Base-by-base conservation (phyloP, 2,329 filamentous ascomycete species). In the Macroventuria anomochaeta region DNA sequence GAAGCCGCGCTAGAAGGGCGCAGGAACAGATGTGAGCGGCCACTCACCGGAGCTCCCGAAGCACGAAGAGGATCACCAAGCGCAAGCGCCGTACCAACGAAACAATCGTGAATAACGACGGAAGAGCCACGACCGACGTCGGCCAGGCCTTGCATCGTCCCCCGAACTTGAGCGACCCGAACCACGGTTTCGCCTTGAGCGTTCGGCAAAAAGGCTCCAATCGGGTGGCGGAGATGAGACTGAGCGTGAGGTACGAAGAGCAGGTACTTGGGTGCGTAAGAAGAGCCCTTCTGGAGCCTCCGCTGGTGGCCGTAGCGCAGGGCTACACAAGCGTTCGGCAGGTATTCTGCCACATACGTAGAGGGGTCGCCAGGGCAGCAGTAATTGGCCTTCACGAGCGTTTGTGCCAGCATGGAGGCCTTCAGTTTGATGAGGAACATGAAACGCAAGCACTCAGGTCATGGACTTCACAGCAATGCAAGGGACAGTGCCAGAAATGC, bases 221-320 rank as follows among this genome's bases (percentile, higher is more conserved):
- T 18, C 10, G 23, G 18, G 26, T 47, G 50, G 38, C 43, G 8
- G 43, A 5, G 7, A 13, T 15, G 33, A 31, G 6, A 25, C 3
- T 4, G 12, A 18, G 17, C 15, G 8, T 21, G 13, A 28, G 37
- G 28, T 32, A 29, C 37, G 29, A 28, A 33, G 18, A 3, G 28
- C 11, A 39, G 31, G n/a, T 15, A 37, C 32, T 15, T 40, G 28
- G 11, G 18, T 23, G 10, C 5, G 20, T 20, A 12, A 47, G 46
- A 47, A 48, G 46, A 34, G 25, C 18, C 28, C 26, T 39, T 46
- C 50, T 59, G 56, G 11, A 55, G 49, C 42, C 53, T 63, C 58
- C 59, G 54, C 47, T 59, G 46, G 54, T 52, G 52, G 53, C 59
- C 57, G 59, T 59, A 64, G 63, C 61, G 40, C 49, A 31, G 29